Conservation (phyloP, 169 alveolate genomes). For the Miamiensis avidus region DNA sequence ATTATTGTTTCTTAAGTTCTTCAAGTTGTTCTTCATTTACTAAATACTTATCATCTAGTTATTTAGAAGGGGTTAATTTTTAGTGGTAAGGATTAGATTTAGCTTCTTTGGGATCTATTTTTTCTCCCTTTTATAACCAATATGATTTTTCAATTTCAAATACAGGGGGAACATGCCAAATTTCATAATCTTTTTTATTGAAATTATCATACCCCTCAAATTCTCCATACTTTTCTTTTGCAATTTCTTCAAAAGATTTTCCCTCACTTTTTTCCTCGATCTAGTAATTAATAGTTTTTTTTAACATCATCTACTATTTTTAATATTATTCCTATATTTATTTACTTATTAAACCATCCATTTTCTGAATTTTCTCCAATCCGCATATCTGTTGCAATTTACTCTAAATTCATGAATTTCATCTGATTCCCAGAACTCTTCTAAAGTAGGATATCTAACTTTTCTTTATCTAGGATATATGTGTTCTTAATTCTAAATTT, state of each 20-base stretch:
- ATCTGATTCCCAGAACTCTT: constrained; percentile 42
- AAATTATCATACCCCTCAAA: neutral
- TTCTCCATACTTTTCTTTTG: constrained; percentile 9
- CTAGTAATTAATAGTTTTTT: neutral
- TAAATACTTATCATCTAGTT: constrained; percentile 19
- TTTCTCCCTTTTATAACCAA: constrained; percentile 11
- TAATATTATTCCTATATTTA: neutral
- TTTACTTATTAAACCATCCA: constrained; percentile 36
- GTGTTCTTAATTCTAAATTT: constrained; percentile 9
- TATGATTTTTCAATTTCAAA: constrained; percentile 9
- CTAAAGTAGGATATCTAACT: constrained; percentile 14
- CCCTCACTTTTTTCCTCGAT: constrained; percentile 6
- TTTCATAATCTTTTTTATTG: constrained; percentile 4
- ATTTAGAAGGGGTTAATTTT: constrained; percentile 3
- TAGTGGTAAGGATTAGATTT: constrained; percentile 9
- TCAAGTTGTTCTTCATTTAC: neutral
- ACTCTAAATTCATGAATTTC: constrained; percentile 36
- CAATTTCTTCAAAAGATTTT: constrained; percentile 6
- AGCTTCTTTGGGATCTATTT: neutral
- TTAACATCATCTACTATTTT: neutral
- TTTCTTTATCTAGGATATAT: constrained; percentile 13
- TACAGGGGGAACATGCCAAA: constrained; percentile 4
- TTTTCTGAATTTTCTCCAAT: constrained; percentile 30
- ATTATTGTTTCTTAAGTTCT: no score
- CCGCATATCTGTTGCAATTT: constrained; percentile 45